Percentiles rank a stretch among this genome's conserved stretches.
Conservation (phyloP, 2,329 filamentous ascomycete genomes). For the Venturia aucupariae region DNA sequence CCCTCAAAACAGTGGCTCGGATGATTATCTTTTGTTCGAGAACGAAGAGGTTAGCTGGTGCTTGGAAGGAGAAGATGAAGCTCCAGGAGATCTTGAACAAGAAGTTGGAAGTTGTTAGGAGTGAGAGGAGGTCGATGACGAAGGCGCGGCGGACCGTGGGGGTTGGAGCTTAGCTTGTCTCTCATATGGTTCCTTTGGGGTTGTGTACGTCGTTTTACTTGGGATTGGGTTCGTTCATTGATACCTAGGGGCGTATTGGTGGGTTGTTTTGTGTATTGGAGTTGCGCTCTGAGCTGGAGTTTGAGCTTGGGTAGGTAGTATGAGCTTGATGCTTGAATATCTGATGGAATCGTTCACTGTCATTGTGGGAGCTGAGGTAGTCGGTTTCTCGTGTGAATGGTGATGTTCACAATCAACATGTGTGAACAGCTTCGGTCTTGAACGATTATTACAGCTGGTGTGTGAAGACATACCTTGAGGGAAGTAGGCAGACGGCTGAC, state of each 20-base stretch:
- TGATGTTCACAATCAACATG: too few relatives aligned
- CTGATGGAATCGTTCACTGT: background rate
- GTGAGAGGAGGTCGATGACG: background rate
- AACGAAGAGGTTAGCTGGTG: slow-evolving; percentile 40
- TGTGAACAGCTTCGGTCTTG: too few relatives aligned
- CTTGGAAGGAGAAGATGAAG: slow-evolving; percentile 43
- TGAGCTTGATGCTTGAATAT: background rate
- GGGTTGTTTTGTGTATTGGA: background rate
- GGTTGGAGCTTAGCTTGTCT: background rate
- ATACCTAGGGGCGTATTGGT: background rate
- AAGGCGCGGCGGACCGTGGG: background rate
- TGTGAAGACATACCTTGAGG: too few relatives aligned
- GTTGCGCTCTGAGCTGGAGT: background rate
- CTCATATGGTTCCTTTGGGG: too few relatives aligned
- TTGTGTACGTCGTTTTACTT: too few relatives aligned
- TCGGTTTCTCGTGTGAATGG: too few relatives aligned
- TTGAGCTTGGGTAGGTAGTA: background rate
- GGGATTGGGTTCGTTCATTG: background rate
- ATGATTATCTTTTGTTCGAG: slow-evolving; percentile 41
- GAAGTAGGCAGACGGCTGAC: too few relatives aligned
- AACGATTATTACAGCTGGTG: too few relatives aligned
- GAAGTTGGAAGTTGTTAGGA: slow-evolving; percentile 37
- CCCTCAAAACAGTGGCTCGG: slow-evolving; percentile 39
- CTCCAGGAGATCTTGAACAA: slow-evolving; percentile 37
- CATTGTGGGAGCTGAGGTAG: background rate